Conservation (phyloP, 257 asterid species). For the Salvia hispanica region DNA sequence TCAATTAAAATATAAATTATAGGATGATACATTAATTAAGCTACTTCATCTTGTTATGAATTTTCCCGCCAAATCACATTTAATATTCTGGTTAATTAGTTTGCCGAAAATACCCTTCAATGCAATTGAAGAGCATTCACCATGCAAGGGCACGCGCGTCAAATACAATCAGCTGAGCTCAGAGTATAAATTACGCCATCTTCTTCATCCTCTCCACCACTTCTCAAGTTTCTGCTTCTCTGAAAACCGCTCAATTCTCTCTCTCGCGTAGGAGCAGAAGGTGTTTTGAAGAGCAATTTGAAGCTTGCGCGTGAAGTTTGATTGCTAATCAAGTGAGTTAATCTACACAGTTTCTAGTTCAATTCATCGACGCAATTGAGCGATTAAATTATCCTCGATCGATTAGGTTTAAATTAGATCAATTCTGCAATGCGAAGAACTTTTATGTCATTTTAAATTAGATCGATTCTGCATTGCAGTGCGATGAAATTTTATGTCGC, state of each 20-base stretch:
- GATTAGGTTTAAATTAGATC: slow-evolving; percentile 19
- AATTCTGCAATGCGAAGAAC: slow-evolving; percentile 1
- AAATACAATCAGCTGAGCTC: slow-evolving; percentile 15
- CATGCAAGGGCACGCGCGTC: slow-evolving; percentile 29
- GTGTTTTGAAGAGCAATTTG: slow-evolving; percentile 22
- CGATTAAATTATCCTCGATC: not conserved
- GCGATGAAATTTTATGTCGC: slow-evolving; percentile 16
- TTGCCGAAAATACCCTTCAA: slow-evolving; percentile 36
- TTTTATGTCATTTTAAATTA: slow-evolving; percentile 22
- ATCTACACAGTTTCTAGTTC: slow-evolving; percentile 13
- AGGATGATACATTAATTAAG: too few species aligned
- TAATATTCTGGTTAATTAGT: not conserved
- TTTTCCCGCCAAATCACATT: slow-evolving; percentile 37
- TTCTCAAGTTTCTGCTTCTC: slow-evolving; percentile 28
- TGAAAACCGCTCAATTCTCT: slow-evolving; percentile 5
- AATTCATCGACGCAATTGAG: not conserved
- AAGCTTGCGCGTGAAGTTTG: slow-evolving; percentile 20
- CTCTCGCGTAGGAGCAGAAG: slow-evolving; percentile 23
- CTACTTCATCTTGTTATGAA: not conserved
- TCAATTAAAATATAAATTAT: too few species aligned
- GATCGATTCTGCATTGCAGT: not conserved
- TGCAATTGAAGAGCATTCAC: not conserved
- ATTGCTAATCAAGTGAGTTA: slow-evolving; percentile 34
- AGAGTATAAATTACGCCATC: slow-evolving; percentile 35
- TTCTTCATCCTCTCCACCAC: slow-evolving; percentile 38